A percentile compares a stretch with the other conserved stretches of the same genome.
Evolutionary conservation across 2,329 filamentous ascomycete species (phyloP).

Genomic region (Nakataea oryzae): DNA sequence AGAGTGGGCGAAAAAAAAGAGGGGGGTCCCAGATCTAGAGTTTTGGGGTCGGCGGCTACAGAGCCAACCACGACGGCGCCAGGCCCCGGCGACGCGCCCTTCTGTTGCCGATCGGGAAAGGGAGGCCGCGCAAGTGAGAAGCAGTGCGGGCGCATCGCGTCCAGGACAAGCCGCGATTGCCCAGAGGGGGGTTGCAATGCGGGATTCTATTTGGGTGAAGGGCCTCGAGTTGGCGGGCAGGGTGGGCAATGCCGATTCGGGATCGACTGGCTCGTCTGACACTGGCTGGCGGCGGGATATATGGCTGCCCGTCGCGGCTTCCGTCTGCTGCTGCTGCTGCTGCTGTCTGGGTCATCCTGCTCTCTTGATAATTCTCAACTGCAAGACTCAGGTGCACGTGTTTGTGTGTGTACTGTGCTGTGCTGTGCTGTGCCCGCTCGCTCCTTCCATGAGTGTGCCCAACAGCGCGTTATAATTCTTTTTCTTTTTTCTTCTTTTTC

Average conservation of each 20-base stretch:
- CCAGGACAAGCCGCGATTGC: no score
- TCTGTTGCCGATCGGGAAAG: background rate
- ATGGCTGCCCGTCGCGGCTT: no score
- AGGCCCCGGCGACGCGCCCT: background rate
- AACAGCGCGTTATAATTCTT: no score
- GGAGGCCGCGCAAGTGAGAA: background rate
- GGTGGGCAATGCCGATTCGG: background rate
- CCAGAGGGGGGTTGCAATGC: background rate
- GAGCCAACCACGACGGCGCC: background rate
- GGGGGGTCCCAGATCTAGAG: background rate
- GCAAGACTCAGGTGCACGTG: no score
- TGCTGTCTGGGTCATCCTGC: no score
- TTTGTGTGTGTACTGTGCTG: no score
- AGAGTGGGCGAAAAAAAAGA: background rate
- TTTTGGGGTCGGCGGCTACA: background rate
- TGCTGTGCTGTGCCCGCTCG: background rate
- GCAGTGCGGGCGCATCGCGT: background rate
- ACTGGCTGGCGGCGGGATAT: background rate
- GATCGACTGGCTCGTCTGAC: background rate
- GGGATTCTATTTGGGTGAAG: background rate
- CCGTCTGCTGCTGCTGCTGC: no score
- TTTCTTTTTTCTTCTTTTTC: background rate
- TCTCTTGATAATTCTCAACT: no score
- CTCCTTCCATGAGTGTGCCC: no score
- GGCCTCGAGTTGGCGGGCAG: no score